These are phyloP conservation scores for Magnolia changhungtana DNA, from an alignment of 164 flowering plant genomes.

Conservation along the genomic window DNA sequence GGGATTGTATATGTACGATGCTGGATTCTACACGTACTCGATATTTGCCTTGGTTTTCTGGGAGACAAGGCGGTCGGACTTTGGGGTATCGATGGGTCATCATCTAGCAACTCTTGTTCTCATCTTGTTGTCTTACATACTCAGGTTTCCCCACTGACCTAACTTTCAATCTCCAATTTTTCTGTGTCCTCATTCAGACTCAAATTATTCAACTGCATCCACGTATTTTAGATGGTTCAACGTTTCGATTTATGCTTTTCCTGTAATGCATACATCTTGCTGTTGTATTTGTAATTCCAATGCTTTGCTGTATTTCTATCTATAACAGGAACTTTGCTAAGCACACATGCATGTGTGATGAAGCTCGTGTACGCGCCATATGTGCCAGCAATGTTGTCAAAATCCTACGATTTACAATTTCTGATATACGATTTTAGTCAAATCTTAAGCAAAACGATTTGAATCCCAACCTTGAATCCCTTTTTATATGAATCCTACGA, in stretches of 20 bases:
- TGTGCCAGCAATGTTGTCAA: too few relatives aligned
- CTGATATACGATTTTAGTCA: too few relatives aligned
- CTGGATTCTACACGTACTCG: constrained; percentile 88
- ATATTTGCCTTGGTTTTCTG: constrained; percentile 89
- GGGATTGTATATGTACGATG: constrained; percentile 74
- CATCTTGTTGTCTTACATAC: constrained; percentile 73
- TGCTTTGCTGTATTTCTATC: neutral
- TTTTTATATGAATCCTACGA: too few relatives aligned
- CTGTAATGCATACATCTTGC: neutral
- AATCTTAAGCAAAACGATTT: too few relatives aligned
- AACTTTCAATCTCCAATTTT: neutral
- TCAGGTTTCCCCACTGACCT: constrained; percentile 41
- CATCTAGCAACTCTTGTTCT: constrained; percentile 79
- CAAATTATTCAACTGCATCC: neutral
- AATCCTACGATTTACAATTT: too few relatives aligned
- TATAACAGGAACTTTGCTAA: neutral
- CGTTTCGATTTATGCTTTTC: neutral
- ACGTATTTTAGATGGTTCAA: neutral
- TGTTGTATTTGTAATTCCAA: too few relatives aligned
- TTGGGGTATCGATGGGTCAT: constrained; percentile 91
- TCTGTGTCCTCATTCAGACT: neutral
- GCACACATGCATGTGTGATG: neutral
- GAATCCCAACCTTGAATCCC: too few relatives aligned
- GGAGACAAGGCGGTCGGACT: constrained; percentile 98
- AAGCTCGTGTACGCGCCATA: neutral